Conservation (phyloP, 2,329 filamentous ascomycete genomes). For the Paramyrothecium roridum region DNA sequence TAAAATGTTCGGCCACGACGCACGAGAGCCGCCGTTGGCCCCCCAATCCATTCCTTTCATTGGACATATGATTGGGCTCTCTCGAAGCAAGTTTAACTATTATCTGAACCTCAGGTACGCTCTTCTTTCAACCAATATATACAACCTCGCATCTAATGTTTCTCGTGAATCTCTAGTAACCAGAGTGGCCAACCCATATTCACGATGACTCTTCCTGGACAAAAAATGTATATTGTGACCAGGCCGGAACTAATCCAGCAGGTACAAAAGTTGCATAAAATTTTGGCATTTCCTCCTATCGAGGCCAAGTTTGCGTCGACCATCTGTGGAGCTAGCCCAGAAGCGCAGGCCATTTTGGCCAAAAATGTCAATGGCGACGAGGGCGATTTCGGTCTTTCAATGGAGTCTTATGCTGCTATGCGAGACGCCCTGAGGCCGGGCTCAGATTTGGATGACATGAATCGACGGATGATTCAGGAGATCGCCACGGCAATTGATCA, state of each 20-base stretch:
- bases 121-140: neutral
- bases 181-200: conserved; percentile 3
- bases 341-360: conserved; percentile 3
- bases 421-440: too few relatives aligned
- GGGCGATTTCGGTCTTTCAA: conserved; percentile 1
- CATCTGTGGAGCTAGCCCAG: neutral
- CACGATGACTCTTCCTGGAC: conserved; percentile 5
- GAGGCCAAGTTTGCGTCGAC: neutral
- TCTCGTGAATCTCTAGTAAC: neutral
- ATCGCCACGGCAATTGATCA: too few relatives aligned
- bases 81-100: conserved; percentile 2
- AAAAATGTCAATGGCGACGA: conserved; percentile 3
- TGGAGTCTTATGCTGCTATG: too few relatives aligned
- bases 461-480: too few relatives aligned
- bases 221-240: conserved; percentile 8
- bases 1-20: conserved; percentile 1
- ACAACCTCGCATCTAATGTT: neutral
- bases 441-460: too few relatives aligned
- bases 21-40: conserved; percentile 3
- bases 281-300: neutral
- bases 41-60: conserved; percentile 1
- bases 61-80: conserved; percentile 1
- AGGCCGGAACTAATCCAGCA: conserved; percentile 5
- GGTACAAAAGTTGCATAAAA: conserved; percentile 1
- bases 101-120: conserved; percentile 3